Conservation (phyloP, 352 stramenopile species). For the Globisporangium emineosum region DNA sequence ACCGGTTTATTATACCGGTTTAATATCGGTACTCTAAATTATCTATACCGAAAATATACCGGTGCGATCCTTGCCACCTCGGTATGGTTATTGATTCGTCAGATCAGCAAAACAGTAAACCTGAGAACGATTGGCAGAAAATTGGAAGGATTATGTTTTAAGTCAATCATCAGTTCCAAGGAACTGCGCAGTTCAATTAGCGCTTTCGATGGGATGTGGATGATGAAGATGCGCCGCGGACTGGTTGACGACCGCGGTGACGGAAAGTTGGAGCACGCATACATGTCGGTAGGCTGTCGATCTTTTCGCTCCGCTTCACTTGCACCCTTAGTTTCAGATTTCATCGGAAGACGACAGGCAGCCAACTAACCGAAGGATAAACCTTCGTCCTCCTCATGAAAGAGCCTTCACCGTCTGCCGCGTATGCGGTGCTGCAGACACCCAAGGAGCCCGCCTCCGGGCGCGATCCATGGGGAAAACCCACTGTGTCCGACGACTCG, state of each 20-base stretch:
- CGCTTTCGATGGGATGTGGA: not conserved
- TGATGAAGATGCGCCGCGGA: constrained; percentile 1
- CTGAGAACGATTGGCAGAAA: not conserved
- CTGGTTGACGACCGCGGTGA: not conserved
- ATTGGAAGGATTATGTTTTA: no score
- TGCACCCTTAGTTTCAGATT: not conserved
- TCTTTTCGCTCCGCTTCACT: not conserved
- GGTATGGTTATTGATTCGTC: constrained; percentile 5
- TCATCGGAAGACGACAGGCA: not conserved
- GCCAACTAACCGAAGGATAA: not conserved
- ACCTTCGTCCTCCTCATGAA: not conserved
- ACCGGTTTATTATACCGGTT: no score
- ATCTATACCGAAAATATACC: no score
- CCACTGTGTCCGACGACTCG: not conserved
- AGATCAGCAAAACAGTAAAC: constrained; percentile 7
- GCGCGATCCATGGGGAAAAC: not conserved
- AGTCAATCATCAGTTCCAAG: not conserved
- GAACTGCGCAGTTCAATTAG: no score
- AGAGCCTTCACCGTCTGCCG: not conserved
- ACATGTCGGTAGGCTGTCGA: not conserved
- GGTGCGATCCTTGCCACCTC: not conserved
- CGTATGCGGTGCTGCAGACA: constrained; percentile 11
- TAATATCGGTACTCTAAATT: no score
- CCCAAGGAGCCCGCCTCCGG: not conserved
- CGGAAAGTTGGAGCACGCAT: not conserved